Base-by-base conservation (phyloP, 2,329 filamentous ascomycete species). In the Graphilbum ipis-grandicollis region DNA sequence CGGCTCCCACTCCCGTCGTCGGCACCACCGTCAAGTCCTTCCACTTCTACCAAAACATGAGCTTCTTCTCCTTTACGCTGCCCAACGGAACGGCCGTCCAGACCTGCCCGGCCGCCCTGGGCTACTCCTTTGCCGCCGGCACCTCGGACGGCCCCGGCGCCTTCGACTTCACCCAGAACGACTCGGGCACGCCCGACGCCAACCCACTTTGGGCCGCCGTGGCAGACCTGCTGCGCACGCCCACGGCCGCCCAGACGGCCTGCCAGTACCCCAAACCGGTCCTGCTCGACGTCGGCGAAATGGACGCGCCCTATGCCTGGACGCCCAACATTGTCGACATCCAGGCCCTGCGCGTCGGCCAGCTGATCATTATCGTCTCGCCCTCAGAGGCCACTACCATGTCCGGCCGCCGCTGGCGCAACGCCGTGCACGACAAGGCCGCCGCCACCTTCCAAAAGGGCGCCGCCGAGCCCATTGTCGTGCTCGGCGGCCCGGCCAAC, bases 351-450 rank as follows among this genome's bases (percentile, higher is more conserved):
- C 77, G 86, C 18, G 76, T 88, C 2, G 86, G 86, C 3, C 81
- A 92, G 48, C 59, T 93, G 34, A 62, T 92, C 42, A 80, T 93
- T 44, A 76, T 93, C 44, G 68, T 93, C n/a, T 79, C 78, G 21
- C 79, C 85, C 0, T 81, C 83, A 33, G 86, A 94, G 56, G 83
- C 81, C 1, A 90, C 82, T 0, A 93, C 86, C 9, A 94, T 93
- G 86, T 70, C 82, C 1, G 86, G 86, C 2, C 72, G 86, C 10
- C 72, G 86, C 25, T 94, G 86, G 86, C 79, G 79, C 47, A 63
- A 70, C 41, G 77, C 81, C 2, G 63, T 90, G 37, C 60, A 65
- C 17, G 55, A 57, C 2, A 65, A 70, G 31, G 68, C 67, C 6
- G 47, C 52, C 1, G 10, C 29, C 14, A 48, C 60, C 1, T 57